phyloP scores from a whole-genome alignment of 176 grass and related monocot species.

The Bothriochloa decipiens region DNA sequence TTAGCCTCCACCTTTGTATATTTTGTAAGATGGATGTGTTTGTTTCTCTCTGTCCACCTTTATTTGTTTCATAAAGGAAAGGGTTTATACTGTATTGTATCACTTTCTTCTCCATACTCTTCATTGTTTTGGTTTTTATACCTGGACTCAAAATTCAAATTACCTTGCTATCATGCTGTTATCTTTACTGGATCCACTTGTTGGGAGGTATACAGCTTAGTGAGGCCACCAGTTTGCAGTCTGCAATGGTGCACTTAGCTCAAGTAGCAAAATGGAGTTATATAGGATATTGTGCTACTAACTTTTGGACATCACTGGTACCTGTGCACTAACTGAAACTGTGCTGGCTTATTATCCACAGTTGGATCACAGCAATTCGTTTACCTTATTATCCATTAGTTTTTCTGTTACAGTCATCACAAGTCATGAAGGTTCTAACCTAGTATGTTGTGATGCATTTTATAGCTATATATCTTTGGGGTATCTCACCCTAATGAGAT shows the following conservation, averaged over 20 bases:
- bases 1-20: background rate
- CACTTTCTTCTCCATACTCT: background rate
- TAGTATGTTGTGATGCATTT: background rate
- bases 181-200: background rate
- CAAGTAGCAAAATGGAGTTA: background rate
- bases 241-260: background rate
- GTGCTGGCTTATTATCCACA: background rate
- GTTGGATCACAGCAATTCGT: background rate
- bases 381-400: background rate
- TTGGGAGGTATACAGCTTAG: background rate
- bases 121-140: background rate
- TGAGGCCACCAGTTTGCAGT: background rate
- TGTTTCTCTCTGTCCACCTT: background rate
- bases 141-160: background rate
- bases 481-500: background rate
- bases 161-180: background rate
- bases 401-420: background rate
- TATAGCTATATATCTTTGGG: background rate
- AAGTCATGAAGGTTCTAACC: background rate
- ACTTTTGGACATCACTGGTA: background rate
- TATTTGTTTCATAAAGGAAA: background rate
- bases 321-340: background rate
- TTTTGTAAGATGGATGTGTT: background rate
- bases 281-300: background rate
- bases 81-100: background rate